Evolutionary conservation across 140 eudicot species (phyloP).

Genomic region (Anethum foeniculum): DNA sequence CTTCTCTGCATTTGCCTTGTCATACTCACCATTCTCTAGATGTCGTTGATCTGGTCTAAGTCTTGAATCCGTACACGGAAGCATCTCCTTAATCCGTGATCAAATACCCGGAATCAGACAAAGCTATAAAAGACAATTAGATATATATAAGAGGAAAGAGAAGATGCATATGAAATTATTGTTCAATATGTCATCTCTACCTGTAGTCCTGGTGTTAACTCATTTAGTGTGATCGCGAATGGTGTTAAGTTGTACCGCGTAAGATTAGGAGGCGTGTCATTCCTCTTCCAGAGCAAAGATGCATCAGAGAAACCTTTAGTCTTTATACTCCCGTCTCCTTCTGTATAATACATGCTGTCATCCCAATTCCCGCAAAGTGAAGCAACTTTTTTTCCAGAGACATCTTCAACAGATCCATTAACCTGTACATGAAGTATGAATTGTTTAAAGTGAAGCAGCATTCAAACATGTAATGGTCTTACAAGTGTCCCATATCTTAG

Average conservation of each 20-base stretch:
- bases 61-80: slow-evolving; percentile 87
- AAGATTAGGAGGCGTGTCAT: slow-evolving; percentile 48
- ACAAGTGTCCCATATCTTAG: slow-evolving; percentile 30
- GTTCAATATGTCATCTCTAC: slow-evolving; percentile 27
- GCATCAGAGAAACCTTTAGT: slow-evolving; percentile 40
- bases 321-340: slow-evolving; percentile 37
- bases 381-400: slow-evolving; percentile 45
- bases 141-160: slow-evolving; percentile 15
- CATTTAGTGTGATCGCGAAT: slow-evolving; percentile 80
- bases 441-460: slow-evolving; percentile 18
- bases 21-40: slow-evolving; percentile 78
- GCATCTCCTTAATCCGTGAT: slow-evolving; percentile 48
- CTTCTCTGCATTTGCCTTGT: slow-evolving; percentile 77
- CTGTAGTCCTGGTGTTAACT: slow-evolving; percentile 80
- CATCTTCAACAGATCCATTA: slow-evolving; percentile 81
- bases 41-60: slow-evolving; percentile 84
- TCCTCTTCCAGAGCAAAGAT: slow-evolving; percentile 58
- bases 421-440: slow-evolving; percentile 42
- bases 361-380: slow-evolving; percentile 87
- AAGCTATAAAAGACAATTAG: slow-evolving; percentile 24
- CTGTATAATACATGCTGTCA: slow-evolving; percentile 55
- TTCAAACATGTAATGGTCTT: background rate
- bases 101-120: slow-evolving; percentile 27
- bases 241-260: slow-evolving; percentile 78
- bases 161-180: slow-evolving; percentile 2